Evolutionary conservation across 495 filamentous ascomycete species (phyloP), one percentile per base, ranked within the genome.

Genomic region (Elasticomyces elasticus): DNA sequence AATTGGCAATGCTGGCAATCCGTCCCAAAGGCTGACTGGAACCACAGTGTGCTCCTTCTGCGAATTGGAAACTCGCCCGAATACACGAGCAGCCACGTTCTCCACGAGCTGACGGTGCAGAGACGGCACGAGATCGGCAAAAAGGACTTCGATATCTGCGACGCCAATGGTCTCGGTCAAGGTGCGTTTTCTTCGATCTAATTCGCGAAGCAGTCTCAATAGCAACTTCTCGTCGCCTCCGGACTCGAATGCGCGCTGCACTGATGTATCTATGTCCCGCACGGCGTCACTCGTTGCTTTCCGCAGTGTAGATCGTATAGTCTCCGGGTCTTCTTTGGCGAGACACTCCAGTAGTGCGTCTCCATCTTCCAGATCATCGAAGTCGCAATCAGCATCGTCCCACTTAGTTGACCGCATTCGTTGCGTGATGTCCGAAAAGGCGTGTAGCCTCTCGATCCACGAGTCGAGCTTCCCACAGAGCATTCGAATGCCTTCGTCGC

Each of bases 351-450:
- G 76, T 31, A 82, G 71, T 22, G 78, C 75, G 54, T 90, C 81
- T 30, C 84, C 75, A 1, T 83, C 79, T 31, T 84, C 79, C 40
- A 89, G 83, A 37, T 90, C 87, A 33, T 86, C 83, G 15, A 81
- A 76, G 46, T 84, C 81, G 24, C 80, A 78, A 27, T 92, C 83
- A 13, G 87, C 79, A 52, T 90, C 85, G 22, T 85, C 81, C 85
- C 89, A 94, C 51, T 77, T 78, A 27, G 79, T 76, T 11, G 78
- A 75, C 52, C 74, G 79, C 40, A 96, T 72, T 20, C 79, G 76
- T 25, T 83, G 78, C 26, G 94, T 79, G 12, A 82, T 74, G 13
- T 71, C 68, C 11, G 73, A 74, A 1, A 83, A 73, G 42, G 77
- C 75, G 46, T 81, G 71, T 15, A 94, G 78, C 2, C 78, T 72